These are phyloP conservation scores for Geotrichum aggregatum DNA, from an alignment of 1,139 yeast genomes.

Conservation along the genomic window DNA sequence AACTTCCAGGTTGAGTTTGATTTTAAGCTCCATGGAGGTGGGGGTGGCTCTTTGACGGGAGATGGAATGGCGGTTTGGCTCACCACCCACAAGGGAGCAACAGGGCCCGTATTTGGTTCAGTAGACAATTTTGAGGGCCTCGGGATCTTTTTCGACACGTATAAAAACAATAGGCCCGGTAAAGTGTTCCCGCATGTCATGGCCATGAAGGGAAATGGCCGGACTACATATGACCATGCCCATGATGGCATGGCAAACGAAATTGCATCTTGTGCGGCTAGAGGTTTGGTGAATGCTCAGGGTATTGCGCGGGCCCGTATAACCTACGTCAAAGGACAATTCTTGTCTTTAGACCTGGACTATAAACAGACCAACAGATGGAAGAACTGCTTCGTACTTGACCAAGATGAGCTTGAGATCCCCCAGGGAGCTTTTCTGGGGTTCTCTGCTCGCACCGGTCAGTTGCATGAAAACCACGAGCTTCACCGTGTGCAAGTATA, in stretches of 20 bases:
- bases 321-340: slow-evolving; percentile 59
- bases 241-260: slow-evolving; percentile 71
- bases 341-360: slow-evolving; percentile 68
- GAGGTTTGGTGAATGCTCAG: slow-evolving; percentile 49
- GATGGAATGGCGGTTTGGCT: slow-evolving; percentile 85
- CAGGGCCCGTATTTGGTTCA: slow-evolving; percentile 65
- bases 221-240: slow-evolving; percentile 54
- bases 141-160: slow-evolving; percentile 75
- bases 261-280: slow-evolving; percentile 65
- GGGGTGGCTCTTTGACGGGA: slow-evolving; percentile 51
- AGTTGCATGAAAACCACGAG: slow-evolving; percentile 52
- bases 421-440: slow-evolving; percentile 48
- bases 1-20: slow-evolving; percentile 55
- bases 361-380: slow-evolving; percentile 52
- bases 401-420: slow-evolving; percentile 43
- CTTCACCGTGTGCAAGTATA: slow-evolving; percentile 35
- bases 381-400: slow-evolving; percentile 66
- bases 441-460: slow-evolving; percentile 82
- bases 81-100: slow-evolving; percentile 47
- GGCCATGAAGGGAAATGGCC: slow-evolving; percentile 67
- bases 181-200: slow-evolving; percentile 63
- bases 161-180: slow-evolving; percentile 64
- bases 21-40: slow-evolving; percentile 56
- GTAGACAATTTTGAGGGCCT: slow-evolving; percentile 63
- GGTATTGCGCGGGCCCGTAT: slow-evolving; percentile 53